Conservation (phyloP, 306 rosid genomes). For the Gastrolobium villosum region DNA sequence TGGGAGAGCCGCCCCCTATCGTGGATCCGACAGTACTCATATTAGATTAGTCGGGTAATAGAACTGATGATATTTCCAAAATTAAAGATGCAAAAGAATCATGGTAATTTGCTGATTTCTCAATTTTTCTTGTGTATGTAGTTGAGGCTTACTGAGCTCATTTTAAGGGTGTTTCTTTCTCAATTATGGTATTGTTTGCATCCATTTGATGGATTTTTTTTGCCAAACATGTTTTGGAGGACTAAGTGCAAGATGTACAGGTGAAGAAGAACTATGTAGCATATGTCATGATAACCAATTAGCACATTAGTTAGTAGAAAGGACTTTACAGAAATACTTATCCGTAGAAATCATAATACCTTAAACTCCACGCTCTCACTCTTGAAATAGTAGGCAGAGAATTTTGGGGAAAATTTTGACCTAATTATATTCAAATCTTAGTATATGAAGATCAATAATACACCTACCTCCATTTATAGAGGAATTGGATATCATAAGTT, state of each 20-base stretch:
- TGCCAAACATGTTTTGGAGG: not conserved
- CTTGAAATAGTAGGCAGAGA: not conserved
- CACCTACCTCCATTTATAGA: not conserved
- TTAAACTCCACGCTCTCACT: not conserved
- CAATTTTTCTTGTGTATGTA: not conserved
- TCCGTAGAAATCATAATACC: not conserved
- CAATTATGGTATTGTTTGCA: not conserved
- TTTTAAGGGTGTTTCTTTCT: not conserved
- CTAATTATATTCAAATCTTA: not conserved
- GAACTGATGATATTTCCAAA: no score
- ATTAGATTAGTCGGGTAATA: no score
- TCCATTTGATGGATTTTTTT: not conserved
- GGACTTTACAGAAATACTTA: not conserved
- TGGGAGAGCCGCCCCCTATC: no score
- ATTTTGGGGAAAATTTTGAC: not conserved
- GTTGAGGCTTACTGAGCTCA: not conserved
- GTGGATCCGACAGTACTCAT: no score
- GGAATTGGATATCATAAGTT: not conserved
- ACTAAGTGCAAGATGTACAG: not conserved
- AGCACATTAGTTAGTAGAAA: not conserved
- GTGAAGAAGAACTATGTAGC: conserved; percentile 5
- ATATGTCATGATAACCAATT: not conserved
- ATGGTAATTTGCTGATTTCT: not conserved
- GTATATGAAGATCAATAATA: not conserved
- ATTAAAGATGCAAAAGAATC: not conserved